Conservation (phyloP, 805 yeast species). For the Danielozyma ontarioensis region DNA sequence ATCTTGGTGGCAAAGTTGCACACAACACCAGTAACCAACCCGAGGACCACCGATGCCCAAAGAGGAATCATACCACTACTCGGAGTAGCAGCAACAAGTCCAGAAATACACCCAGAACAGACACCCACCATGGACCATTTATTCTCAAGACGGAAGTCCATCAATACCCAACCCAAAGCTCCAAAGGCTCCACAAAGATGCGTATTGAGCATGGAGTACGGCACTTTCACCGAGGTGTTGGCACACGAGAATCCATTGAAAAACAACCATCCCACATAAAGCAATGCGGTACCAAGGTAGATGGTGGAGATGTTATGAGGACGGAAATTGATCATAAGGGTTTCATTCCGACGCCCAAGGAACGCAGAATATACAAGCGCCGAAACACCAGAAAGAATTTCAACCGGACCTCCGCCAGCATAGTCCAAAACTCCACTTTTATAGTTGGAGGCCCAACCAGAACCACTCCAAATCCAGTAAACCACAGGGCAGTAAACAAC, state of each 20-base stretch:
- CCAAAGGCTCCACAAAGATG: slow-evolving; percentile 87
- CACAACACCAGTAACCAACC: slow-evolving; percentile 70
- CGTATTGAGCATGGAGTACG: slow-evolving; percentile 88
- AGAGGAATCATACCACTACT: slow-evolving; percentile 86
- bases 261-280: slow-evolving; percentile 96
- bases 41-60: slow-evolving; percentile 86
- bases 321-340: slow-evolving; percentile 79
- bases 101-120: slow-evolving; percentile 94
- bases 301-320: slow-evolving; percentile 94
- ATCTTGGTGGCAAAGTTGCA: slow-evolving; percentile 90
- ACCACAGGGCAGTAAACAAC: slow-evolving; percentile 92
- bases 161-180: slow-evolving; percentile 84
- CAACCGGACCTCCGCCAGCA: slow-evolving; percentile 99
- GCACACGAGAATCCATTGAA: slow-evolving; percentile 90
- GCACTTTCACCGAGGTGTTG: slow-evolving; percentile 76
- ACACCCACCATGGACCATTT: slow-evolving; percentile 94
- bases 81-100: slow-evolving; percentile 96
- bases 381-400: slow-evolving; percentile 83
- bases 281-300: slow-evolving; percentile 77
- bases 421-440: slow-evolving; percentile 91
- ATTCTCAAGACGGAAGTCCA: slow-evolving; percentile 82
- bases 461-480: slow-evolving; percentile 89
- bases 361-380: slow-evolving; percentile 84
- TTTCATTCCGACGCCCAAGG: slow-evolving; percentile 69
- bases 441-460: slow-evolving; percentile 76